phyloP scores from a whole-genome alignment of 495 filamentous ascomycete genomes.

The Hypoxylon crocopeplum region DNA sequence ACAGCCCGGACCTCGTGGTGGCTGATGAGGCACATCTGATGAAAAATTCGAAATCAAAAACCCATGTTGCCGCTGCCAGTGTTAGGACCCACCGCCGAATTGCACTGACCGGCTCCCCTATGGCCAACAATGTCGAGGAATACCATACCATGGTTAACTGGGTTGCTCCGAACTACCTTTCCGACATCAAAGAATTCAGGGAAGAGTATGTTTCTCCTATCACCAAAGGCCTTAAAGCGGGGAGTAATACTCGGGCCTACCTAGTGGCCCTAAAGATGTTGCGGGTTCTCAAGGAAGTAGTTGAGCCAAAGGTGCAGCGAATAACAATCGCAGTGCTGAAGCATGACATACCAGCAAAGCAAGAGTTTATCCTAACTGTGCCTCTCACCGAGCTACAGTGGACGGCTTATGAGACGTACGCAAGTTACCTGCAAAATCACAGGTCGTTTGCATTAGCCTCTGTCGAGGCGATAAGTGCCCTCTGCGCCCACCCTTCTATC shows the following conservation, averaged over 20 bases:
- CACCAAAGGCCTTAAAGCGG: conserved; percentile 68
- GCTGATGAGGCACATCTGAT: conserved; percentile 87
- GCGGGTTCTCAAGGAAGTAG: conserved; percentile 70
- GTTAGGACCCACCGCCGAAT: conserved; percentile 77
- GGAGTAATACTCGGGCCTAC: no score
- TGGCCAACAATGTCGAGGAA: conserved; percentile 82
- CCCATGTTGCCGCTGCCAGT: conserved; percentile 58
- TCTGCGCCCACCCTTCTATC: conserved; percentile 77
- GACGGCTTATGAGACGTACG: conserved; percentile 66
- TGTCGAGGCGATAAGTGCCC: conserved; percentile 59
- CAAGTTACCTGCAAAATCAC: conserved; percentile 41
- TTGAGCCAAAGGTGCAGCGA: conserved; percentile 81
- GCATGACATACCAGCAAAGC: conserved; percentile 71
- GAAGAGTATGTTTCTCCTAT: conserved; percentile 76
- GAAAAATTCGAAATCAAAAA: conserved; percentile 65
- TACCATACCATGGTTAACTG: conserved; percentile 89
- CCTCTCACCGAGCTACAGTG: conserved; percentile 72
- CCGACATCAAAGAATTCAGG: conserved; percentile 68
- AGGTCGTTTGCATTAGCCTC: conserved; percentile 59
- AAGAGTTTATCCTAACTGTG: conserved; percentile 80
- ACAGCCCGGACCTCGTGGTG: conserved; percentile 75
- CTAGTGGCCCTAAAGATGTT: conserved; percentile 69
- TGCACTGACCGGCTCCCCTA: conserved; percentile 85
- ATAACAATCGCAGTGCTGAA: conserved; percentile 71
- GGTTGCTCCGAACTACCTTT: conserved; percentile 82